Evolutionary conservation across 257 asterid genomes (phyloP), one percentile per base, ranked within the genome.

Genomic region (Ligustrum vulgare): DNA sequence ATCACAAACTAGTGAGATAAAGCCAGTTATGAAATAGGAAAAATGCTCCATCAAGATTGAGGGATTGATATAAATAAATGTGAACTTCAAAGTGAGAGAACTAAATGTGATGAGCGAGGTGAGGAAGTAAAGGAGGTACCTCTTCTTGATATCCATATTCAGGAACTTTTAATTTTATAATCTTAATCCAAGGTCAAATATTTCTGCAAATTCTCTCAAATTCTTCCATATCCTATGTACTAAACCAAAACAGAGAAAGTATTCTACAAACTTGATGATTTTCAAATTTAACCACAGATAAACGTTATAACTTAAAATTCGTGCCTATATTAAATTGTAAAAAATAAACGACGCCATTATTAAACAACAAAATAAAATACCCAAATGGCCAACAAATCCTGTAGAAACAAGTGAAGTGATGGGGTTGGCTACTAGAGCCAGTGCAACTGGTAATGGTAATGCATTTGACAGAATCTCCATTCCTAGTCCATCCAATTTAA

Each of bases 341-440:
- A 78, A 63, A 20, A 28, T 77, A 16, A 20, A 39, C 12, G 37
- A 28, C 18, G 67, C 22, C 35, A 35, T 23, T 23, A 51, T 67
- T 16, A 58, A 71, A 67, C 20, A 33, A 74, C 20, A 75, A 62
- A 67, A 72, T 3, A 7, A 11, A 39, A 45, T 89, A 94, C 98
- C 98, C 81, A 94, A 78, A 85, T 94, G 98, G 74, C 98, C 98
- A 76, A 94, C 90, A 76, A 85, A 92, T 73, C 86, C 98, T 37
- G 98, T 89, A 83, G 91, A 97, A 37, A 92, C 91, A 51, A 94
- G 93, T 25, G 97, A 90, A 70, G 95, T 75, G 78, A 94, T 85
- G 1, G 98, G 98, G 25, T 94, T 98, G 36, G 97, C 96, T 0
- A 92, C 92, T 39, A 94, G 97, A 79, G 98, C 97, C 81, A 94